Percentiles rank a stretch among this genome's conserved stretches.
These are phyloP conservation scores for Eimeria praecox DNA, from an alignment of 169 alveolate species.

Conservation along the genomic window DNA sequence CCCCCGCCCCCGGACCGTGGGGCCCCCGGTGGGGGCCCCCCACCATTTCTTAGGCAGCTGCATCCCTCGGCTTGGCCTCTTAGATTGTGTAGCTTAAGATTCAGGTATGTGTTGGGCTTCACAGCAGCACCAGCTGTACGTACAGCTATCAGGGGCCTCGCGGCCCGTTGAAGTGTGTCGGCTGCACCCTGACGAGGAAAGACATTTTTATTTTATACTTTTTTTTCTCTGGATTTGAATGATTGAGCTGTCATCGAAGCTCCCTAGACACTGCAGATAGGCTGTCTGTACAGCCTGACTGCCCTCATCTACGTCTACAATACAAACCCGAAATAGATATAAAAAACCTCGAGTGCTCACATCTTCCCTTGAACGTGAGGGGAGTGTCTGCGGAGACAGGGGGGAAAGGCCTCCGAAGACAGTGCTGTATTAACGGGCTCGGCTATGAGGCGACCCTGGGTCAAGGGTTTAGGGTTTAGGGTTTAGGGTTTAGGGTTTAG, in stretches of 20 bases:
- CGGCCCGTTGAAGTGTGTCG: neutral
- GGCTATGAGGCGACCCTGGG: neutral
- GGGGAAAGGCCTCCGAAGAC: neutral
- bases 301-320: no score
- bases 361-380: neutral
- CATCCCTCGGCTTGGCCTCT: neutral
- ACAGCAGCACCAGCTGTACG: neutral
- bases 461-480: neutral
- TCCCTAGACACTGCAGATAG: neutral
- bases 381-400: neutral
- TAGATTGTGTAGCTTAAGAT: neutral
- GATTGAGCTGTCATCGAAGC: neutral
- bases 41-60: neutral
- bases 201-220: neutral
- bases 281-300: neutral
- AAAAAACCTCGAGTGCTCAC: no score
- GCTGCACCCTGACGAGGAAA: neutral
- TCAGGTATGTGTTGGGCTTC: neutral
- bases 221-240: neutral
- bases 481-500: neutral
- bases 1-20: neutral
- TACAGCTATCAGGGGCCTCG: neutral
- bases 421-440: neutral
- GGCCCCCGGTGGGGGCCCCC: neutral
- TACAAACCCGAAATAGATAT: no score